These are phyloP conservation scores for Penicillium fuscoglaucum DNA, from an alignment of 2,329 filamentous ascomycete genomes.

Conservation along the genomic window DNA sequence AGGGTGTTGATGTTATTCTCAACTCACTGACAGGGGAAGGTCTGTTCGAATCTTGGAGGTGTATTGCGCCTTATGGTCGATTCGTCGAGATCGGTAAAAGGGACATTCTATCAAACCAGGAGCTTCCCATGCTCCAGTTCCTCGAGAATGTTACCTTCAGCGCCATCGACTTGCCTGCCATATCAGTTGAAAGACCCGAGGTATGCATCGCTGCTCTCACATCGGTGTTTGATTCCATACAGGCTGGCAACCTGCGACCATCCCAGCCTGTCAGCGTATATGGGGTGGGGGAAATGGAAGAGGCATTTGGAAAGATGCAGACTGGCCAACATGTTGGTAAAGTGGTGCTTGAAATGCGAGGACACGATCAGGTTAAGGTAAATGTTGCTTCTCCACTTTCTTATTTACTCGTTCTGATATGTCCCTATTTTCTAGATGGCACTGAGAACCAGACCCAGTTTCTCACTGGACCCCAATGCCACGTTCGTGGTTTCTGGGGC, in stretches of 20 bases:
- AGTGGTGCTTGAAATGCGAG: constrained; percentile 5
- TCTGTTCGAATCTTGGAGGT: constrained; percentile 18
- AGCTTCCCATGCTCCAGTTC: constrained; percentile 7
- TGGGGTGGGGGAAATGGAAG: constrained; percentile 4
- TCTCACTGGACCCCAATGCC: constrained; percentile 7
- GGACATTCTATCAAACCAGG: constrained; percentile 33
- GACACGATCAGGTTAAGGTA: not conserved
- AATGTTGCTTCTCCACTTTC: not conserved
- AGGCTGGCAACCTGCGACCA: not conserved
- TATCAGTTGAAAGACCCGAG: constrained; percentile 1
- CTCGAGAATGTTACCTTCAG: constrained; percentile 2
- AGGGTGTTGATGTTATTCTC: constrained; percentile 24
- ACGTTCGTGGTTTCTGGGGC: constrained; percentile 39
- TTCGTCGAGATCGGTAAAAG: constrained; percentile 52
- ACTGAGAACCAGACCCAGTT: constrained; percentile 1
- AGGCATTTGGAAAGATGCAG: constrained; percentile 11
- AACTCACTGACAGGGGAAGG: constrained; percentile 22
- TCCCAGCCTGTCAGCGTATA: not conserved
- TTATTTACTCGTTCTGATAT: not conserved
- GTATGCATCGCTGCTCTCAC: not conserved
- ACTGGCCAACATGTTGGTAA: constrained; percentile 6
- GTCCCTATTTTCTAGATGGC: constrained; percentile 2
- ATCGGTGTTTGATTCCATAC: not conserved
- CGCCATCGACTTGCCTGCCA: constrained; percentile 5
- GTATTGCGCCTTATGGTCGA: constrained; percentile 37